Base-by-base conservation (phyloP, 495 filamentous ascomycete genomes). In the Podospora bellae-mahoneyi region DNA sequence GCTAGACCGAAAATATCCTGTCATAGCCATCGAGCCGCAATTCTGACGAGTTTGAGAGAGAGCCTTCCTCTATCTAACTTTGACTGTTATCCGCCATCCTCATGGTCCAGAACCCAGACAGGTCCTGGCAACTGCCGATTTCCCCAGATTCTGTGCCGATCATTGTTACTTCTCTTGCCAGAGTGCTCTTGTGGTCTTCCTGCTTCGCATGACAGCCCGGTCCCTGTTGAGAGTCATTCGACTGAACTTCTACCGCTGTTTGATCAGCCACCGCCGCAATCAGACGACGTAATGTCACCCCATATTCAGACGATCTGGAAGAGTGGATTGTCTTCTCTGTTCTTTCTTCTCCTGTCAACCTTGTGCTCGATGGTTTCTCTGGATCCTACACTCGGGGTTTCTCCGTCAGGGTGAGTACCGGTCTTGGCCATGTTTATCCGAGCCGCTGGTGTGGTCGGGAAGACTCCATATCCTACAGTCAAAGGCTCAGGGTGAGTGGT, bases 191-290 rank as follows among this genome's bases (percentile, higher is more conserved):
- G 56, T 62, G 34, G 3, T 26, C 6, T 54, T 62, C 44, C 63
- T 23, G 48, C 44, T 59, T 44, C n/a, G 69, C 70, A 69, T 68
- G 58, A 68, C 53, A 20, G 54, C n/a, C 73, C 39, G 15, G 66
- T 71, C 66, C 71, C 64, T 69, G 71, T 65, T 65, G 26, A 65
- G 60, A 62, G 63, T 63, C 59, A 56, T 39, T 39, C 61, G 64
- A 66, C 53, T 39, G 44, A 32, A 39, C 20, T 64, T 58, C 60
- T 61, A 30, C 61, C 57, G 60, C 57, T 69, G 74, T 76, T 76
- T 76, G 72, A 74, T 74, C 70, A 71, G 28, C 72, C 66, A 32
- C 27, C 30, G 55, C 60, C 32, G 61, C 66, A 64, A 61, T 54
- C 66, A 70, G 54, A 27, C 60, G 28, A 62, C 68, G 62, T 44